These are phyloP conservation scores for Talaromyces albobiverticillius DNA, from an alignment of 2,329 filamentous ascomycete genomes.

Conservation along the genomic window DNA sequence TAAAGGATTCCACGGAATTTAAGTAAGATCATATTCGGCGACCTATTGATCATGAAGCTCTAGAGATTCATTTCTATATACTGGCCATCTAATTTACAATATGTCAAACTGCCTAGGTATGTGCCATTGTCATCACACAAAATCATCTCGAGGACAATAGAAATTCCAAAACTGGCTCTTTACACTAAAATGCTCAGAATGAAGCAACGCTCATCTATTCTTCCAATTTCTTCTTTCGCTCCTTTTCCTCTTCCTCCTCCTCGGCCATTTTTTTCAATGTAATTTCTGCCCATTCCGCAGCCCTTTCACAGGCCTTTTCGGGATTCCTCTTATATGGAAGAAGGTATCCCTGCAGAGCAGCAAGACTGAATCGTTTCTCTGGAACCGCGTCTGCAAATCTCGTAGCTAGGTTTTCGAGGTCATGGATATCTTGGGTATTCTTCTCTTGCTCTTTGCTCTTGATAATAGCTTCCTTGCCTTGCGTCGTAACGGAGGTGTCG, in stretches of 20 bases:
- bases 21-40: too few species aligned
- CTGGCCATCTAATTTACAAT: too few species aligned
- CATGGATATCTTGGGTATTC: constrained; percentile 24
- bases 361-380: constrained; percentile 53
- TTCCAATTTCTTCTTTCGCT: neutral
- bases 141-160: too few species aligned
- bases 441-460: constrained; percentile 34
- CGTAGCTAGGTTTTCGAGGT: constrained; percentile 27
- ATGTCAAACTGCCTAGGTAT: too few species aligned
- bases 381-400: constrained; percentile 56
- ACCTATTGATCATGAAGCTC: too few species aligned
- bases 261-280: constrained; percentile 9
- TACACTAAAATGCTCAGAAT: neutral
- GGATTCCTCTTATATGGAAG: constrained; percentile 62
- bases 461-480: neutral
- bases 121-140: too few species aligned
- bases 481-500: constrained; percentile 19
- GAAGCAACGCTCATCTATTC: neutral
- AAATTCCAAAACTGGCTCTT: neutral
- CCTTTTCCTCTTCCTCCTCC: constrained; percentile 9
- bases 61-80: too few species aligned
- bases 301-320: constrained; percentile 53
- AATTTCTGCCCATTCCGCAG: constrained; percentile 19
- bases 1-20: too few species aligned
- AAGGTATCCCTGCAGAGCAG: constrained; percentile 64